phyloP scores from a whole-genome alignment of 768 basidiomycete species.

The Crepidotus variabilis region DNA sequence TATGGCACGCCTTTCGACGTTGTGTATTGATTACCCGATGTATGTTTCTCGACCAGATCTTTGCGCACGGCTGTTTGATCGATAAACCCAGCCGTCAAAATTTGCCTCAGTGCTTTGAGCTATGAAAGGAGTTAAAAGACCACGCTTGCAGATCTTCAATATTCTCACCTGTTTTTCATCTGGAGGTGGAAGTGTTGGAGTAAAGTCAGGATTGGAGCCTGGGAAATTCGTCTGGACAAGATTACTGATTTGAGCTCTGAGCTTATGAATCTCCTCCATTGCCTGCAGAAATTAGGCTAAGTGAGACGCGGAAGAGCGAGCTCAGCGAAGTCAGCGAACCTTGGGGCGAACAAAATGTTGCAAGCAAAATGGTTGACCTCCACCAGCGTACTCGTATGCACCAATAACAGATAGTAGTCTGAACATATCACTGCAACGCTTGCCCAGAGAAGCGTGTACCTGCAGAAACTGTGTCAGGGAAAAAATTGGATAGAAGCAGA shows the following conservation, averaged over 20 bases:
- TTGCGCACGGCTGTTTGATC: conserved; percentile 93
- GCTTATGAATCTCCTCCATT: conserved; percentile 98
- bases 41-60: conserved; percentile 65
- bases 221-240: conserved; percentile 83
- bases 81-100: conserved; percentile 86
- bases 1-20: conserved; percentile 83
- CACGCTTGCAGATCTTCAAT: neutral
- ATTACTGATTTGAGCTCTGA: conserved; percentile 82
- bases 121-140: conserved; percentile 23
- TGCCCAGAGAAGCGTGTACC: conserved; percentile 79
- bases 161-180: conserved; percentile 64
- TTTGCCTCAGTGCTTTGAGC: conserved; percentile 88
- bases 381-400: conserved; percentile 91
- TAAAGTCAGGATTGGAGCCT: conserved; percentile 54
- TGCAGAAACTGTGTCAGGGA: conserved; percentile 22
- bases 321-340: conserved; percentile 42
- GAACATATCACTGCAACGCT: conserved; percentile 80
- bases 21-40: conserved; percentile 63
- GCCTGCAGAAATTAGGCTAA: conserved; percentile 48
- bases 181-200: conserved; percentile 71
- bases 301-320: too few species aligned
- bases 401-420: conserved; percentile 91
- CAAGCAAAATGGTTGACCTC: conserved; percentile 73
- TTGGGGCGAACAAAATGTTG: conserved; percentile 90
- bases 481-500: neutral